A percentile compares a stretch with the other conserved stretches of the same genome.
Conservation (phyloP, 495 filamentous ascomycete species). For the Mycothermus thermophilus region DNA sequence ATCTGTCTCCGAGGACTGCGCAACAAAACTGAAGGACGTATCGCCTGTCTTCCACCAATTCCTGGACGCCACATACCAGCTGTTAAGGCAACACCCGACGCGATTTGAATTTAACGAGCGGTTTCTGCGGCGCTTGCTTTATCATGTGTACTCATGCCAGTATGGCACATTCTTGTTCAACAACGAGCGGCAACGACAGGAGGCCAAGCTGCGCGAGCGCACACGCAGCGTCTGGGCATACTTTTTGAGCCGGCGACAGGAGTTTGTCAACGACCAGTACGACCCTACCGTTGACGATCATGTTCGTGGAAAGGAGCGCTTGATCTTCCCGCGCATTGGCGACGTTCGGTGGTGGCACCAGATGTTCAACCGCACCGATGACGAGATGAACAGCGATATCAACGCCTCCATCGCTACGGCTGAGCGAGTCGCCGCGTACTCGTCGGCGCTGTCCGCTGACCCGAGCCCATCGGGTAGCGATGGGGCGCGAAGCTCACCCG, state of each 20-base stretch:
- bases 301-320: slow-evolving; percentile 60
- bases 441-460: slow-evolving; percentile 12
- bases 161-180: slow-evolving; percentile 96
- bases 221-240: slow-evolving; percentile 95
- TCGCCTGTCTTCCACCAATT: slow-evolving; percentile 99
- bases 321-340: slow-evolving; percentile 61
- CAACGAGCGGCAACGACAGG: slow-evolving; percentile 75
- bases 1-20: slow-evolving; percentile 24
- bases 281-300: slow-evolving; percentile 63
- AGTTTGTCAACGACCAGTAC: slow-evolving; percentile 74
- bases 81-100: slow-evolving; percentile 73
- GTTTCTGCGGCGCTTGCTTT: slow-evolving; percentile 78
- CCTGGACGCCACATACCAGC: slow-evolving; percentile 85
- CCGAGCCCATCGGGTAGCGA: slow-evolving; percentile 4
- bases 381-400: slow-evolving; percentile 77
- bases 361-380: slow-evolving; percentile 67
- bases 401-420: slow-evolving; percentile 27
- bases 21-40: slow-evolving; percentile 59
- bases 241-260: slow-evolving; percentile 61
- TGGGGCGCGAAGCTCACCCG: too few relatives aligned
- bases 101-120: slow-evolving; percentile 96
- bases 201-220: slow-evolving; percentile 53
- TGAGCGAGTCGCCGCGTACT: slow-evolving; percentile 18
- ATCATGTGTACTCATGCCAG: slow-evolving; percentile 91
- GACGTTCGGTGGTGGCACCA: slow-evolving; percentile 84